These are phyloP conservation scores for Karstenula rhodostoma DNA, from an alignment of 2,329 filamentous ascomycete species.

Conservation along the genomic window DNA sequence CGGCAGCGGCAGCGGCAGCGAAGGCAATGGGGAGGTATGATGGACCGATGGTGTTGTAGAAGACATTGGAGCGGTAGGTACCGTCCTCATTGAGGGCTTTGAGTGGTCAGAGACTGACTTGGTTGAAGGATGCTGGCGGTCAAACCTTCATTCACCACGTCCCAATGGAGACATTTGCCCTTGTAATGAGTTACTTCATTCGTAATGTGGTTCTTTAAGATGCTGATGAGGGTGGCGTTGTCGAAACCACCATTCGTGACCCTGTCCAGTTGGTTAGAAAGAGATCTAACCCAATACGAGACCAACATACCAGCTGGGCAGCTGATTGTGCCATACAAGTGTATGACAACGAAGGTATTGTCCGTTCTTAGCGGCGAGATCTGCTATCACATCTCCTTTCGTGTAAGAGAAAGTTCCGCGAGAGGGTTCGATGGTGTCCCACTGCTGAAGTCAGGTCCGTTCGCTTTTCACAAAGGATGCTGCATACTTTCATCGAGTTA, in stretches of 20 bases:
- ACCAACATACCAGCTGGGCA: constrained; percentile 52
- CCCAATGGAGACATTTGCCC: constrained; percentile 50
- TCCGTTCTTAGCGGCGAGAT: constrained; percentile 43
- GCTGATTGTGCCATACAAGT: constrained; percentile 53
- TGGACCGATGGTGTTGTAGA: constrained; percentile 51
- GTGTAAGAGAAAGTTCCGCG: constrained; percentile 40
- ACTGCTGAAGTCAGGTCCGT: constrained; percentile 25
- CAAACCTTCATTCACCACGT: constrained; percentile 50
- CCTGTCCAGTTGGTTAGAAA: neutral
- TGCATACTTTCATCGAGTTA: constrained; percentile 31
- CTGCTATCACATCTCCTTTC: constrained; percentile 36
- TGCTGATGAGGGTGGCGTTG: constrained; percentile 51
- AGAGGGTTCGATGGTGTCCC: constrained; percentile 42
- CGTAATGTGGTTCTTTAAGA: constrained; percentile 55
- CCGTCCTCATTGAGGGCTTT: constrained; percentile 51
- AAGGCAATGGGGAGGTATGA: constrained; percentile 55
- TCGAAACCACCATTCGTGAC: constrained; percentile 42
- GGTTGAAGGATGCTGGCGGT: neutral
- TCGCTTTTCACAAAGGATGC: neutral
- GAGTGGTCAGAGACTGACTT: neutral
- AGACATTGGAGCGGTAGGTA: constrained; percentile 49
- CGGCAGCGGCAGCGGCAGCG: constrained; percentile 46
- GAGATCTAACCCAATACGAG: constrained; percentile 60
- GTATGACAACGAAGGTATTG: constrained; percentile 51
- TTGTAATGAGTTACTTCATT: constrained; percentile 50